phyloP scores from a whole-genome alignment of 2,329 filamentous ascomycete species.

The Pyrenophora tritici-repentis region DNA sequence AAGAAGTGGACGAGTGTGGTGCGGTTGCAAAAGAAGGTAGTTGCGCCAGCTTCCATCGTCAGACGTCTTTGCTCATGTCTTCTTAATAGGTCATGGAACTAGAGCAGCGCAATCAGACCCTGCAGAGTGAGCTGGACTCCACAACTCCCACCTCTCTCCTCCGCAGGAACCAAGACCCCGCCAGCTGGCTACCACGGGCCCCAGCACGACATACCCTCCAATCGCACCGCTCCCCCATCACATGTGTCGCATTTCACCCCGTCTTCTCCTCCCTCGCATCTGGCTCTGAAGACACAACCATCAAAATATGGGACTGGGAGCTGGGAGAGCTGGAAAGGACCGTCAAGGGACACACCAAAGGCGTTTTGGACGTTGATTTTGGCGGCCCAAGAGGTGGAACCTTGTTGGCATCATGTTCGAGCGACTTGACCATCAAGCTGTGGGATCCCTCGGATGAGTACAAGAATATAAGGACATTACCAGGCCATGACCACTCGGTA shows the following conservation, averaged over 20 bases:
- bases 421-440: slow-evolving; percentile 89
- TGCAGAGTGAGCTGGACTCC: slow-evolving; percentile 84
- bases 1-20: slow-evolving; percentile 99
- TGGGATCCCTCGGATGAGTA: slow-evolving; percentile 94
- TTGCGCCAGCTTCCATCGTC: neutral
- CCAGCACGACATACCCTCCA: slow-evolving; percentile 82
- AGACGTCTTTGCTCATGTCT: slow-evolving; percentile 16
- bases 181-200: slow-evolving; percentile 82
- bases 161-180: slow-evolving; percentile 80
- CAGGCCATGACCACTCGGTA: slow-evolving; percentile 90
- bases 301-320: slow-evolving; percentile 98
- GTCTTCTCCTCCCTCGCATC: slow-evolving; percentile 89
- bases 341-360: slow-evolving; percentile 88
- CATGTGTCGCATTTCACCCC: slow-evolving; percentile 89
- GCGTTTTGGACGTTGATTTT: slow-evolving; percentile 87
- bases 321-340: slow-evolving; percentile 87
- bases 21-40: slow-evolving; percentile 90
- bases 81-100: slow-evolving; percentile 82
- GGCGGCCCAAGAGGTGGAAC: slow-evolving; percentile 81
- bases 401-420: slow-evolving; percentile 81
- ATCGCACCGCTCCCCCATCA: slow-evolving; percentile 80
- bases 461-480: slow-evolving; percentile 90
- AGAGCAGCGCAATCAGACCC: slow-evolving; percentile 71
- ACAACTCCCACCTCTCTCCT: slow-evolving; percentile 80
- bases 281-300: slow-evolving; percentile 88